Conservation (phyloP, 192 early-diverging fungal species). For the Thamnidium elegans region DNA sequence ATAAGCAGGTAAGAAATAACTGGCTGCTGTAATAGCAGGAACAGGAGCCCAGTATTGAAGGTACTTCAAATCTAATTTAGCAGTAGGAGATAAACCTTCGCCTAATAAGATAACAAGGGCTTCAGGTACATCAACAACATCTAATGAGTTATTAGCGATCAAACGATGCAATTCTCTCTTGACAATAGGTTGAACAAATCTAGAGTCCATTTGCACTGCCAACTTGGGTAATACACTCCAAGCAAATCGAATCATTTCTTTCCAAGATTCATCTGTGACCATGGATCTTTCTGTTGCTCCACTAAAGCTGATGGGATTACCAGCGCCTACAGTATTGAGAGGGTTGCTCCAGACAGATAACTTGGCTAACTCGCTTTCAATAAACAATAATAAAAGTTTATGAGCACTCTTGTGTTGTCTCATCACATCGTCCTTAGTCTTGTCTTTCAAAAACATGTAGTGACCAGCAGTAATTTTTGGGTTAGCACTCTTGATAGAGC, state of each 20-base stretch:
- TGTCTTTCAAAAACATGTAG: constrained; percentile 36
- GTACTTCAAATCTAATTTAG: constrained; percentile 48
- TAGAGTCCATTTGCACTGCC: constrained; percentile 71
- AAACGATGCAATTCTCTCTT: constrained; percentile 62
- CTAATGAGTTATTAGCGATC: constrained; percentile 58
- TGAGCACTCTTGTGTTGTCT: constrained; percentile 44
- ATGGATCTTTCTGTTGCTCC: constrained; percentile 28
- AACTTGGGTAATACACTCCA: constrained; percentile 84
- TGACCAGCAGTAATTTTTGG: constrained; percentile 30
- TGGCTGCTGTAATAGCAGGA: constrained; percentile 85
- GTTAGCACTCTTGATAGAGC: constrained; percentile 30
- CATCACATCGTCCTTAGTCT: constrained; percentile 54
- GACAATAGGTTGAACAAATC: constrained; percentile 74
- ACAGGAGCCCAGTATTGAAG: constrained; percentile 89
- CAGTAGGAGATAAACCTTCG: constrained; percentile 44
- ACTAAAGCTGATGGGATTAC: constrained; percentile 33
- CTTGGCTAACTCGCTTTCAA: constrained; percentile 86
- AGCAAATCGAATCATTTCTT: constrained; percentile 67
- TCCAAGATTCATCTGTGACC: constrained; percentile 64
- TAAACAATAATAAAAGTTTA: constrained; percentile 74
- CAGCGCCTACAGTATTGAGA: constrained; percentile 43
- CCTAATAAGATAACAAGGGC: constrained; percentile 74
- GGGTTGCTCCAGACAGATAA: constrained; percentile 84
- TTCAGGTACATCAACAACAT: constrained; percentile 68
- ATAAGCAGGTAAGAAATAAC: constrained; percentile 71